A percentile compares a stretch with the other conserved stretches of the same genome.
These are phyloP conservation scores for Pythium monospermum DNA, from an alignment of 352 stramenopile genomes.

Conservation along the genomic window DNA sequence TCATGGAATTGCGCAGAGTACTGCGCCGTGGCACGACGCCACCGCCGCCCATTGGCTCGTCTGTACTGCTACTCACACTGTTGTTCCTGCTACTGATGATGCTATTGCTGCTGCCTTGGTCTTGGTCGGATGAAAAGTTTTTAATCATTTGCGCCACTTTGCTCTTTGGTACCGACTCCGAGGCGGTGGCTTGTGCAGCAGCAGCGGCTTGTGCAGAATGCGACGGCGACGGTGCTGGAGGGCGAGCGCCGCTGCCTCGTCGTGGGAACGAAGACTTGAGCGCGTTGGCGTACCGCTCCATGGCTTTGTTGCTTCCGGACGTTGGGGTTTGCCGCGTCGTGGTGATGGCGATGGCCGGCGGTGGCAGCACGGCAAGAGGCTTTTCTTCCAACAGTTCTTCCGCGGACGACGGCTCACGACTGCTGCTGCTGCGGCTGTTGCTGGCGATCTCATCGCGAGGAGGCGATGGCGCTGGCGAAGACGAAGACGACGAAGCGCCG, in stretches of 20 bases:
- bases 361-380: conserved; percentile 14
- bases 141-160: conserved; percentile 70
- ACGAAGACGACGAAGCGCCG: too few species aligned
- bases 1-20: conserved; percentile 10
- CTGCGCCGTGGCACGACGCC: conserved; percentile 9
- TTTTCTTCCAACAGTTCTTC: conserved; percentile 14
- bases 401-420: conserved; percentile 4
- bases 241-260: conserved; percentile 8
- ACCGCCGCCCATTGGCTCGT: background rate
- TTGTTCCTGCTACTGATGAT: too few species aligned
- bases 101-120: background rate
- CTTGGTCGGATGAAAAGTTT: conserved; percentile 48
- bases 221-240: conserved; percentile 8
- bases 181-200: background rate
- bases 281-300: conserved; percentile 45
- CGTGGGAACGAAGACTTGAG: conserved; percentile 23
- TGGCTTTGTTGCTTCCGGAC: conserved; percentile 29
- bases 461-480: background rate
- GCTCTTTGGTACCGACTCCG: conserved; percentile 20
- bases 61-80: too few species aligned
- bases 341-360: conserved; percentile 6
- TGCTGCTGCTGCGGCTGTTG: background rate
- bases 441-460: background rate
- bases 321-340: background rate
- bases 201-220: background rate